A percentile compares a stretch with the other conserved stretches of the same genome.
These are phyloP conservation scores for Colletotrichum incanum DNA, from an alignment of 2,329 filamentous ascomycete genomes.

Conservation along the genomic window DNA sequence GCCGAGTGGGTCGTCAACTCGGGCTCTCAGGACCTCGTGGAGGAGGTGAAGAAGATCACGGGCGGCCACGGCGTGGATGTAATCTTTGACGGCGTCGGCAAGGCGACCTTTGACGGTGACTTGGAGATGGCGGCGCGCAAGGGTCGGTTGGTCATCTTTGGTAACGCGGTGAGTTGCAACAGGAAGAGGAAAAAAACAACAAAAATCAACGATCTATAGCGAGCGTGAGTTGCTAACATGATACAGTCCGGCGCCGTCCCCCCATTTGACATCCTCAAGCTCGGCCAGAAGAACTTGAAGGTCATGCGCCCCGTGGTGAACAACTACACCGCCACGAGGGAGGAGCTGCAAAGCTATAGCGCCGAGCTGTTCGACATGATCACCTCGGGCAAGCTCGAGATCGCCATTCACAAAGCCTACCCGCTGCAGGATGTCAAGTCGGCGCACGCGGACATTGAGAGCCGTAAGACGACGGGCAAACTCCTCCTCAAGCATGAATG, in stretches of 20 bases:
- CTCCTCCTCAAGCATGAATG: slow-evolving; percentile 78
- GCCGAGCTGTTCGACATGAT: slow-evolving; percentile 83
- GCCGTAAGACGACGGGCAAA: slow-evolving; percentile 88
- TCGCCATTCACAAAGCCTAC: slow-evolving; percentile 84
- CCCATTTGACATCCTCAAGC: slow-evolving; percentile 70
- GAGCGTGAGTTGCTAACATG: slow-evolving; percentile 7
- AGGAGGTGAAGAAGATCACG: slow-evolving; percentile 78
- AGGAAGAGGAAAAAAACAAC: too few relatives aligned
- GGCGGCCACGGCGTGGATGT: slow-evolving; percentile 80
- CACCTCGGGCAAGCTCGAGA: slow-evolving; percentile 77
- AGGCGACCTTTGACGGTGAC: slow-evolving; percentile 85
- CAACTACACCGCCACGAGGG: slow-evolving; percentile 77
- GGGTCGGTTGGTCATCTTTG: slow-evolving; percentile 84
- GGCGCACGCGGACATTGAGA: slow-evolving; percentile 85
- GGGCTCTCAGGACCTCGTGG: slow-evolving; percentile 69
- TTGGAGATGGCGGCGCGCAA: slow-evolving; percentile 83
- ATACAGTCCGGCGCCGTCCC: slow-evolving; percentile 77
- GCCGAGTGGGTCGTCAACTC: slow-evolving; percentile 83
- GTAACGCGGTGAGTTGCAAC: slow-evolving; percentile 77
- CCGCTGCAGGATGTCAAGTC: slow-evolving; percentile 79
- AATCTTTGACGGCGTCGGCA: slow-evolving; percentile 90
- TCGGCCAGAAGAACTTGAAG: slow-evolving; percentile 83
- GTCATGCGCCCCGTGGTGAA: slow-evolving; percentile 82
- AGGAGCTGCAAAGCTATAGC: slow-evolving; percentile 80
- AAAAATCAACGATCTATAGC: too few relatives aligned